Conservation (phyloP, 1,284 basidiomycete species). For the Sanghuangporus baumii region DNA sequence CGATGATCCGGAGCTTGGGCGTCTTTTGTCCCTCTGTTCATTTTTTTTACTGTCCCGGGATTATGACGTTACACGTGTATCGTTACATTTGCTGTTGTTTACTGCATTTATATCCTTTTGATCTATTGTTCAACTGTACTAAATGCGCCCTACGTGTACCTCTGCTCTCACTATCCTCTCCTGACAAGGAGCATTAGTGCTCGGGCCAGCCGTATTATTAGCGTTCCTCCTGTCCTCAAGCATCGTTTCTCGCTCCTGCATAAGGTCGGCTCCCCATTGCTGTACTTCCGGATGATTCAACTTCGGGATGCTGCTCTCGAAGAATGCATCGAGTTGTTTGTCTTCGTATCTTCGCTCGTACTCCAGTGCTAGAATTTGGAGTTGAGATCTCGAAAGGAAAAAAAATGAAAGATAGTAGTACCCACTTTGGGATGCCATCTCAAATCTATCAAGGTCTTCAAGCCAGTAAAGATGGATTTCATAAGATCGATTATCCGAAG, state of each 20-base stretch:
- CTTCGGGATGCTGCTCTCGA: conserved; percentile 66
- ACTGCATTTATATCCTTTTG: not conserved
- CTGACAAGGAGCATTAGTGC: not conserved
- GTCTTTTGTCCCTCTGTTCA: not conserved
- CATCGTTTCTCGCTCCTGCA: conserved; percentile 41
- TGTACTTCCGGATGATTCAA: conserved; percentile 75
- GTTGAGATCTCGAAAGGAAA: not conserved
- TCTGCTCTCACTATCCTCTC: not conserved
- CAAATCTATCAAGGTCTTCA: conserved; percentile 85
- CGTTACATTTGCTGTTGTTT: too few species aligned
- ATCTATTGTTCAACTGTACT: not conserved
- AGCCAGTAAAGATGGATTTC: not conserved
- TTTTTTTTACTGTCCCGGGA: not conserved
- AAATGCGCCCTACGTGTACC: not conserved
- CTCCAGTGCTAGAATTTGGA: conserved; percentile 50
- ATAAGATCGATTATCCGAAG: not conserved
- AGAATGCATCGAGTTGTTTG: conserved; percentile 60
- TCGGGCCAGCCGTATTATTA: not conserved
- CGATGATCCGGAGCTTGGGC: not conserved
- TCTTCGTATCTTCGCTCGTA: conserved; percentile 54
- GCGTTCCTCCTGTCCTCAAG: not conserved
- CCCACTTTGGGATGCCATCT: conserved; percentile 82
- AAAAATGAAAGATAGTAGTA: not conserved
- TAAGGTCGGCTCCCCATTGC: conserved; percentile 66
- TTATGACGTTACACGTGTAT: not conserved